Evolutionary conservation across 2,329 filamentous ascomycete genomes (phyloP).

Genomic region (Phaeomoniella chlamydospora): DNA sequence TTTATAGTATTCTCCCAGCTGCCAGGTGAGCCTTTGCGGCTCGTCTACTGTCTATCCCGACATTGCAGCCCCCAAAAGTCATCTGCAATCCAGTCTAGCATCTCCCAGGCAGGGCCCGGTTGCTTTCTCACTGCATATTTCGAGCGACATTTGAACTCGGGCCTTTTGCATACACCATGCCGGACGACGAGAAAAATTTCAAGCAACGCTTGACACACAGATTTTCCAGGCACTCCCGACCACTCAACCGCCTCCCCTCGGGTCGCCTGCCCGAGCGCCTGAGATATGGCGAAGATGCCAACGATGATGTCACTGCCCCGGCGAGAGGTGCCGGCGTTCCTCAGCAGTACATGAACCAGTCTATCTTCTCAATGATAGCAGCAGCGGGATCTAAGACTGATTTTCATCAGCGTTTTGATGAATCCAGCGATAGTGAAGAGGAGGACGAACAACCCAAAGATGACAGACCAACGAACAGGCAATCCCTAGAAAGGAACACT

Average conservation of each 20-base stretch:
- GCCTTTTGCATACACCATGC: too few relatives aligned
- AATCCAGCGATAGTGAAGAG: conserved; percentile 68
- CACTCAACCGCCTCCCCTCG: conserved; percentile 27
- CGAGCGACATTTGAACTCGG: too few relatives aligned
- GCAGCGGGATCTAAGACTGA: conserved; percentile 72
- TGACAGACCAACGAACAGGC: background rate
- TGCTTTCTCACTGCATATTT: too few relatives aligned
- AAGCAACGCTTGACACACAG: conserved; percentile 26
- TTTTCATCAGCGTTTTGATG: conserved; percentile 69
- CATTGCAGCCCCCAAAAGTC: too few relatives aligned
- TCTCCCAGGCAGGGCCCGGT: too few relatives aligned
- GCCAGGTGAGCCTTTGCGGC: too few relatives aligned
- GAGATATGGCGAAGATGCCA: conserved; percentile 41
- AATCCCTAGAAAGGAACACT: background rate
- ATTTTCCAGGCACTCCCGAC: conserved; percentile 26
- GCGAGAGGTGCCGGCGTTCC: conserved; percentile 22
- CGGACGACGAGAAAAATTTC: conserved; percentile 22
- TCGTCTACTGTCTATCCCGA: too few relatives aligned
- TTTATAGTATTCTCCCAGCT: too few relatives aligned
- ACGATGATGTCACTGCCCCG: conserved; percentile 46
- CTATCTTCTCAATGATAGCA: conserved; percentile 83
- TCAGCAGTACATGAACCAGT: conserved; percentile 71
- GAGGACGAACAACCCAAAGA: conserved; percentile 19
- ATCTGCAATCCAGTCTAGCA: too few relatives aligned
- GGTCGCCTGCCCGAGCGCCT: conserved; percentile 43